Conservation (phyloP, 768 basidiomycete species). For the Psilocybe subaeruginosa region DNA sequence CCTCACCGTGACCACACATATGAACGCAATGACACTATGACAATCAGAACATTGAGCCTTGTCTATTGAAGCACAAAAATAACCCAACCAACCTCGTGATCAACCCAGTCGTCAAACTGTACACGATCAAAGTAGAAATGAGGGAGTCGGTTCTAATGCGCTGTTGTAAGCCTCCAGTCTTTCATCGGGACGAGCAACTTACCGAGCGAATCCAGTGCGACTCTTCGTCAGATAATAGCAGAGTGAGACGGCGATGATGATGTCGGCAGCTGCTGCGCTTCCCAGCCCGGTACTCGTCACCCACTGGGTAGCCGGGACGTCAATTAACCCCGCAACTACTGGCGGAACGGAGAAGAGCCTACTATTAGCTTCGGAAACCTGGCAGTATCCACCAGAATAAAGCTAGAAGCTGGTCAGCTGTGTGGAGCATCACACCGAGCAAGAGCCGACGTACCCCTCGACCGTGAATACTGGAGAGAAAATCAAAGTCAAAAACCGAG, state of each 20-base stretch:
- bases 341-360: slow-evolving; percentile 15
- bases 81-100: slow-evolving; percentile 37
- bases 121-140: slow-evolving; percentile 44
- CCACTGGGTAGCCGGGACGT: slow-evolving; percentile 42
- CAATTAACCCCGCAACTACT: slow-evolving; percentile 40
- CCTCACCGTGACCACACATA: slow-evolving; percentile 42
- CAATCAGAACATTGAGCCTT: neutral
- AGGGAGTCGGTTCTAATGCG: slow-evolving; percentile 43
- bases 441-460: slow-evolving; percentile 37
- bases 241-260: slow-evolving; percentile 49
- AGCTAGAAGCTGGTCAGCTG: slow-evolving; percentile 25
- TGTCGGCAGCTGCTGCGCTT: slow-evolving; percentile 50
- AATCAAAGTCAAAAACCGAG: slow-evolving; percentile 4
- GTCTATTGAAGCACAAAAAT: neutral
- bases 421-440: slow-evolving; percentile 1
- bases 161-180: slow-evolving; percentile 1
- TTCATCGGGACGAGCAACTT: slow-evolving; percentile 12
- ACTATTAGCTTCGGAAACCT: slow-evolving; percentile 40
- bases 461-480: slow-evolving; percentile 44
- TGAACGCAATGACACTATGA: slow-evolving; percentile 41
- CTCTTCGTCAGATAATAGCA: slow-evolving; percentile 50
- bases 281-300: slow-evolving; percentile 50
- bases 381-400: slow-evolving; percentile 32
- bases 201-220: slow-evolving; percentile 50
- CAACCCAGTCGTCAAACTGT: slow-evolving; percentile 47